Percentiles rank a stretch among this genome's conserved stretches.
Conservation (phyloP, 179 eudicot genomes). For the Spergularia azorica region DNA sequence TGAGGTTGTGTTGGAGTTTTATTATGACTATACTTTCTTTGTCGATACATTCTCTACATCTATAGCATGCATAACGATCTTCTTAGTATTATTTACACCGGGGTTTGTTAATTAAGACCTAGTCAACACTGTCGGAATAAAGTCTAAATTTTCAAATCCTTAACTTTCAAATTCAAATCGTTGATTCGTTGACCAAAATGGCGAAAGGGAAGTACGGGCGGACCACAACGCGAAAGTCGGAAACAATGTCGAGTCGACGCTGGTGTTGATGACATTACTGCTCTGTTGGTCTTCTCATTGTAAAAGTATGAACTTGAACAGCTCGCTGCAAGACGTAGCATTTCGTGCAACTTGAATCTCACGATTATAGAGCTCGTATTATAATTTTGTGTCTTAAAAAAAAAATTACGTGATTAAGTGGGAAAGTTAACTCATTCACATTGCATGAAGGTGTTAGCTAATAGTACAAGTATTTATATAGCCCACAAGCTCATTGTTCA, state of each 20-base stretch:
- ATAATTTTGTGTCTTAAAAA: not conserved
- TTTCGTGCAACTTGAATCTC: not conserved
- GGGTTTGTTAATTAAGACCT: no score
- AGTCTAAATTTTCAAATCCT: no score
- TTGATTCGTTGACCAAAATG: no score
- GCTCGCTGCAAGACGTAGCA: not conserved
- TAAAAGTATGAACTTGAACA: not conserved
- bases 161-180: no score
- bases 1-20: no score
- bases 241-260: constrained; percentile 27
- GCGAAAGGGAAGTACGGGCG: constrained; percentile 25
- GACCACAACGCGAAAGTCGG: constrained; percentile 22
- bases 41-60: no score
- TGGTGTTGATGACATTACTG: constrained; percentile 38
- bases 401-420: not conserved
- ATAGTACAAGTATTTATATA: not conserved
- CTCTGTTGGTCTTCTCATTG: constrained; percentile 37
- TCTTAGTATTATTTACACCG: no score
- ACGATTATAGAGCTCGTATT: not conserved
- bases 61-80: no score
- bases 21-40: no score
- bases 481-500: not conserved
- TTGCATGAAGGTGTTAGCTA: not conserved
- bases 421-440: not conserved
- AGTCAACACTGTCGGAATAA: no score